Percentiles rank a stretch among this genome's conserved stretches.
These are phyloP conservation scores for Phytophthora lateralis DNA, from an alignment of 352 stramenopile species.

Conservation along the genomic window DNA sequence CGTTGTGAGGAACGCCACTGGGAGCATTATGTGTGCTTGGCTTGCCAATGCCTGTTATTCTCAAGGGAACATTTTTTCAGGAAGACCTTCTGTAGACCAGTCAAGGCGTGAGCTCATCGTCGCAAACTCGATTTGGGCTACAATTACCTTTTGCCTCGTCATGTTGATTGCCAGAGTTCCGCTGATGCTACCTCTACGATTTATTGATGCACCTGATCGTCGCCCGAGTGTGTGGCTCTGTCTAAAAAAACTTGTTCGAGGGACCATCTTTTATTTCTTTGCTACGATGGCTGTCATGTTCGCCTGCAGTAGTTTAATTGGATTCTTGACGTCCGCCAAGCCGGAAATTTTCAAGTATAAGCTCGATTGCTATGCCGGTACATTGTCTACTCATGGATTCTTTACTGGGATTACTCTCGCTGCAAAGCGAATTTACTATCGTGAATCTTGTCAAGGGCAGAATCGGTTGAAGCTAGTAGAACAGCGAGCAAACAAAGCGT, in stretches of 20 bases:
- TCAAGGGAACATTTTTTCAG: constrained; percentile 22
- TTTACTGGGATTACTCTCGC: constrained; percentile 16
- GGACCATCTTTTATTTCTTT: constrained; percentile 12
- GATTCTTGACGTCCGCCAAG: constrained; percentile 4
- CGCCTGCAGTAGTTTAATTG: constrained; percentile 4
- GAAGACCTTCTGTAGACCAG: constrained; percentile 14
- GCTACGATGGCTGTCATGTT: constrained; percentile 9
- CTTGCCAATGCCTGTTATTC: constrained; percentile 16
- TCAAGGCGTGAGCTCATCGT: constrained; percentile 17
- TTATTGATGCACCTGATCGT: constrained; percentile 9
- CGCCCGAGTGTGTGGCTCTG: constrained; percentile 19
- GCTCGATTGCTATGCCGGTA: constrained; percentile 17
- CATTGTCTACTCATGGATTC: constrained; percentile 5
- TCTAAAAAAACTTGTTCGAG: constrained; percentile 16
- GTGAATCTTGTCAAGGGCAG: constrained; percentile 17
- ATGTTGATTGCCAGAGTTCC: constrained; percentile 10
- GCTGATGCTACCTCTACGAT: constrained; percentile 18
- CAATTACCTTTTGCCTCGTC: constrained; percentile 15
- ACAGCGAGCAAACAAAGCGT: neutral
- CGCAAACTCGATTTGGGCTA: constrained; percentile 15
- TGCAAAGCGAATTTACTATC: constrained; percentile 19
- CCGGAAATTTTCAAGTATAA: constrained; percentile 21
- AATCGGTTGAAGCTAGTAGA: constrained; percentile 4
- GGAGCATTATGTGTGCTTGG: constrained; percentile 21
- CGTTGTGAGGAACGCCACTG: constrained; percentile 12